Evolutionary conservation across 2,329 filamentous ascomycete species (phyloP).

Genomic region (Claviceps capensis): DNA sequence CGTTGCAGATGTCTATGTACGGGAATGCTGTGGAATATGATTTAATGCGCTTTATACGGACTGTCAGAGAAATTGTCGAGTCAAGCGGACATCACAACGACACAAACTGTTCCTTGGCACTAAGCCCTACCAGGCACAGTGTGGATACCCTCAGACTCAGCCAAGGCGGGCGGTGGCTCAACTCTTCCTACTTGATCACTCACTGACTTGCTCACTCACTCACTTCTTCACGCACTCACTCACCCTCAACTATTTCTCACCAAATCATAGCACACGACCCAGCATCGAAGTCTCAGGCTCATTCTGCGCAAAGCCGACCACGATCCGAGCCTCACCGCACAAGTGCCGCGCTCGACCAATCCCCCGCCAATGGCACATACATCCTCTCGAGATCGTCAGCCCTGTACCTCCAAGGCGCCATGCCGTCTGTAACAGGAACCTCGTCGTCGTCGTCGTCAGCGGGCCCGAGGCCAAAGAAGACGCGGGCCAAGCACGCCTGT

Average conservation of each 20-base stretch:
- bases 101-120: too few species aligned
- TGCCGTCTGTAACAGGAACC: background rate
- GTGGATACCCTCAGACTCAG: too few species aligned
- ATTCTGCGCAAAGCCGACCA: background rate
- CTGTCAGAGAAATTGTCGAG: too few species aligned
- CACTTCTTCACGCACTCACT: background rate
- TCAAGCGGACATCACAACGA: too few species aligned
- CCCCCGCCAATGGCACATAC: background rate
- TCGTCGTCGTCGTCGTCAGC: background rate
- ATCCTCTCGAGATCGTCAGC: background rate
- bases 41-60: too few species aligned
- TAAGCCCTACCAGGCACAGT: too few species aligned
- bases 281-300: background rate
- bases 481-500: conserved; percentile 22
- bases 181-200: background rate
- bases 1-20: too few species aligned
- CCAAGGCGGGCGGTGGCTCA: background rate
- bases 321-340: background rate
- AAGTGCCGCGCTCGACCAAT: background rate
- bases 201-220: background rate
- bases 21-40: too few species aligned
- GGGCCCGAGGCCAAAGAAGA: conserved; percentile 17
- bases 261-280: background rate
- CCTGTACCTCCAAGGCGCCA: background rate
- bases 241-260: background rate